phyloP scores from a whole-genome alignment of 441 rosid genomes.

The Erysimum pusillum region DNA sequence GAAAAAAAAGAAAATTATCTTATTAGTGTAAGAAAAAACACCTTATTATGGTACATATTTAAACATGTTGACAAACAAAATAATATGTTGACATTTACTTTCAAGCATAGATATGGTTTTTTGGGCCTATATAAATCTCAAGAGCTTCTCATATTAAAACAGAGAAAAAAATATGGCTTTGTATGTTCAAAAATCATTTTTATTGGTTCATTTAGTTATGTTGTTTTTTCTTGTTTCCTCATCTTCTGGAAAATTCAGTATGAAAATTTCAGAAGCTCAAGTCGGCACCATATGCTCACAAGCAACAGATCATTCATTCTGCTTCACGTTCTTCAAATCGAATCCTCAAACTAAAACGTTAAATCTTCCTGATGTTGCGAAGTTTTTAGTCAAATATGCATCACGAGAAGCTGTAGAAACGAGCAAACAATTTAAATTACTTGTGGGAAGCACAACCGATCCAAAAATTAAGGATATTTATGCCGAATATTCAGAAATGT shows the following conservation, averaged over 20 bases:
- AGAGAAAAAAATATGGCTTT: constrained; percentile 2
- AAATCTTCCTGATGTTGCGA: neutral
- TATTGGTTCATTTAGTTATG: neutral
- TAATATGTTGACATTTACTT: neutral
- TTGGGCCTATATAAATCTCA: neutral
- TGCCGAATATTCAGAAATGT: constrained; percentile 6
- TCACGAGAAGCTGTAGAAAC: neutral
- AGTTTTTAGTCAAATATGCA: constrained; percentile 7
- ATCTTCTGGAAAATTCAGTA: constrained; percentile 10
- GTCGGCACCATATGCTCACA: constrained; percentile 7
- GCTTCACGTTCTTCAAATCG: constrained; percentile 24
- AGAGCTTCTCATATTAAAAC: neutral
- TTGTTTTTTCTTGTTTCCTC: constrained; percentile 6
- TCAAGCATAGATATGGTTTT: neutral
- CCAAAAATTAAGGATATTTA: neutral
- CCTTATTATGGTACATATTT: neutral
- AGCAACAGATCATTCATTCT: neutral
- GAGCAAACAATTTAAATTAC: constrained; percentile 1
- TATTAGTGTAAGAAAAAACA: no score
- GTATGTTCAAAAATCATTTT: neutral
- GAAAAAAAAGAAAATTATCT: no score
- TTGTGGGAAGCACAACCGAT: neutral
- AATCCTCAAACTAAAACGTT: neutral
- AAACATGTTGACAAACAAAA: constrained; percentile 2
- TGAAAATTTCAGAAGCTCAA: constrained; percentile 3